phyloP scores from a whole-genome alignment of 1,284 basidiomycete genomes.

The Mycosarcoma maydis region DNA sequence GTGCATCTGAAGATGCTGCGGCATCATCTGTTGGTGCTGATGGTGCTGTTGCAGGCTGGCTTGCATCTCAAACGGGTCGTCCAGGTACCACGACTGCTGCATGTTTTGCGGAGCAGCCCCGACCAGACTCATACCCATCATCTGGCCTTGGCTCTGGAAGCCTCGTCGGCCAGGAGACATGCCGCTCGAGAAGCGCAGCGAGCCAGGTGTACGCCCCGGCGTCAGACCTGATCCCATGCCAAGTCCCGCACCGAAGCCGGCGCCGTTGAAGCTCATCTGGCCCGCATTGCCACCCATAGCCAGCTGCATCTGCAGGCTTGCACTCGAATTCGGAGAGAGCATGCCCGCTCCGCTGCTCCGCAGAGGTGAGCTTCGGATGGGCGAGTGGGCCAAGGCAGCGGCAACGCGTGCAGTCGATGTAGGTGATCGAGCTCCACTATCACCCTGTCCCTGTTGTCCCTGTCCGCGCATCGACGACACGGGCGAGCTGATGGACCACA shows the following conservation, averaged over 20 bases:
- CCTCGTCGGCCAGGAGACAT: slow-evolving; percentile 42
- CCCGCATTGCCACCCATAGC: slow-evolving; percentile 35
- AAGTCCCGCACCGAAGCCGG: slow-evolving; percentile 32
- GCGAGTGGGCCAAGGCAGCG: slow-evolving; percentile 37
- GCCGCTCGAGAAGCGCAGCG: slow-evolving; percentile 35
- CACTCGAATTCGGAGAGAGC: slow-evolving; percentile 41
- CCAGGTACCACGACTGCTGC: slow-evolving; percentile 40
- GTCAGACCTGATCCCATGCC: slow-evolving; percentile 43
- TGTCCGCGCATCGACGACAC: slow-evolving; percentile 47
- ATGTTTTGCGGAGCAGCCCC: slow-evolving; percentile 24
- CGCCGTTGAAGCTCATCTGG: slow-evolving; percentile 26
- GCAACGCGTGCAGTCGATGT: slow-evolving; percentile 38
- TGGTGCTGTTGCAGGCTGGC: slow-evolving; percentile 37
- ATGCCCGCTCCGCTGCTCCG: slow-evolving; percentile 33
- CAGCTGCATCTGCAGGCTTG: slow-evolving; percentile 46
- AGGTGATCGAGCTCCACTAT: slow-evolving; percentile 33
- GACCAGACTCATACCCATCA: slow-evolving; percentile 35
- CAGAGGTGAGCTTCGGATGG: slow-evolving; percentile 41
- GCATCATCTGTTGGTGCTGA: slow-evolving; percentile 31
- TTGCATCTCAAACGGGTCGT: slow-evolving; percentile 46
- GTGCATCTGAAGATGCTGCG: slow-evolving; percentile 17
- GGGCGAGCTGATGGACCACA: slow-evolving; percentile 52
- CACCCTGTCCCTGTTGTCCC: slow-evolving; percentile 22
- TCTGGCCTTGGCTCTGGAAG: slow-evolving; percentile 13
- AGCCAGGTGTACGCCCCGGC: slow-evolving; percentile 36